A percentile compares a stretch with the other conserved stretches of the same genome.
Conservation (phyloP, 2,329 filamentous ascomycete species). For the Colletotrichum camelliae region DNA sequence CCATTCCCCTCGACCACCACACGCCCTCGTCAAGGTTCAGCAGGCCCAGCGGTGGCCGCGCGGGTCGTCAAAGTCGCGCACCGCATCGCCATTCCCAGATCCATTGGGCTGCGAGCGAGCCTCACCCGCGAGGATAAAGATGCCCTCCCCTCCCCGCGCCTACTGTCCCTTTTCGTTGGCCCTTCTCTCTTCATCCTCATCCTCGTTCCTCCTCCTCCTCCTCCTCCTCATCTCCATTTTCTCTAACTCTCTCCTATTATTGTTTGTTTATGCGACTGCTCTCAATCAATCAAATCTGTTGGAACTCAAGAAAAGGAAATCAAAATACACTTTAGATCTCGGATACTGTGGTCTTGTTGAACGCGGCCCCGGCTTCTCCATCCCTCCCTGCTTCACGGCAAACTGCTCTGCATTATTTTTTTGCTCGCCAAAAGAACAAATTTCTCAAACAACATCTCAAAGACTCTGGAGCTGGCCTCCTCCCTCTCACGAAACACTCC, state of each 20-base stretch:
- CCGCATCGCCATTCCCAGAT: conserved; percentile 21
- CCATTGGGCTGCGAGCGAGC: conserved; percentile 24
- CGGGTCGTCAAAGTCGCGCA: conserved; percentile 17
- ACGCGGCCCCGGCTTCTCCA: conserved; percentile 14
- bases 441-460: neutral
- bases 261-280: conserved; percentile 5
- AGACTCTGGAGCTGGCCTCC: conserved; percentile 23
- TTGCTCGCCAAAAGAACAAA: neutral
- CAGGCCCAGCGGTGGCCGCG: neutral
- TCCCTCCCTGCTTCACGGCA: conserved; percentile 27
- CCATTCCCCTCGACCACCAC: neutral
- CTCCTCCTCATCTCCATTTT: neutral
- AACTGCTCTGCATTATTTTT: neutral
- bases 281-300: neutral
- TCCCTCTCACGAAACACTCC: neutral
- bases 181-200: conserved; percentile 20
- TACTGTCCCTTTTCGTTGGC: conserved; percentile 7
- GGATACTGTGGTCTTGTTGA: conserved; percentile 26
- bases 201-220: neutral
- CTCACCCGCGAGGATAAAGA: conserved; percentile 21
- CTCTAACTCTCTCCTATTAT: conserved; percentile 2
- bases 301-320: conserved; percentile 8
- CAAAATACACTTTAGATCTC: conserved; percentile 25
- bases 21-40: neutral
- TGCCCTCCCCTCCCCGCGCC: conserved; percentile 18